A percentile compares a stretch with the other conserved stretches of the same genome.
Evolutionary conservation across 2,329 filamentous ascomycete species (phyloP).

Genomic region (Cladophialophora chaetospira): DNA sequence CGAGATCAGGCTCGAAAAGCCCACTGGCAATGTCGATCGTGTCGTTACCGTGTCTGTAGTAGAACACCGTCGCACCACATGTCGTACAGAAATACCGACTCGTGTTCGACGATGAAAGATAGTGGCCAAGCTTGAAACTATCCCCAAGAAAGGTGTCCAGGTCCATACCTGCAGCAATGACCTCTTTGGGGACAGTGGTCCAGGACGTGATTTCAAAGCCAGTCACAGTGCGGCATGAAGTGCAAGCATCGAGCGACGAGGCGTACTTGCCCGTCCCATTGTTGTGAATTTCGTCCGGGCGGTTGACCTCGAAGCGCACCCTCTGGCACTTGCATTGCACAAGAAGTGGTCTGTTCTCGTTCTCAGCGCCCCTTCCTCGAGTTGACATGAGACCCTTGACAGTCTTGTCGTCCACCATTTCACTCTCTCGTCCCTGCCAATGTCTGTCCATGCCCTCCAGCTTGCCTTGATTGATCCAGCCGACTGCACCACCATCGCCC

Average conservation of each 20-base stretch:
- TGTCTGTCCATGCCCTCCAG: constrained; percentile 21
- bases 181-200: constrained; percentile 13
- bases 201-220: constrained; percentile 29
- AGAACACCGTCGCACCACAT: constrained; percentile 28
- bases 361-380: background rate
- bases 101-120: constrained; percentile 20
- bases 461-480: constrained; percentile 27
- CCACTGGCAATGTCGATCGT: constrained; percentile 24
- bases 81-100: constrained; percentile 28
- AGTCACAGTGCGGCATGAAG: constrained; percentile 21
- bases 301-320: constrained; percentile 12
- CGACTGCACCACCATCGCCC: constrained; percentile 26
- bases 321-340: constrained; percentile 21
- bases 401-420: constrained; percentile 16
- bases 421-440: constrained; percentile 20
- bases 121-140: constrained; percentile 21
- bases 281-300: constrained; percentile 7
- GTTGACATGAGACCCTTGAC: constrained; percentile 11
- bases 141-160: constrained; percentile 11
- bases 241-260: constrained; percentile 21
- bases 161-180: background rate
- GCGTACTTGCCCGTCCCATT: constrained; percentile 12
- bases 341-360: constrained; percentile 3
- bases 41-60: constrained; percentile 17
- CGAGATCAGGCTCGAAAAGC: constrained; percentile 16